These are phyloP conservation scores for Paralagenidium karlingii DNA, from an alignment of 352 stramenopile species.

Conservation along the genomic window DNA sequence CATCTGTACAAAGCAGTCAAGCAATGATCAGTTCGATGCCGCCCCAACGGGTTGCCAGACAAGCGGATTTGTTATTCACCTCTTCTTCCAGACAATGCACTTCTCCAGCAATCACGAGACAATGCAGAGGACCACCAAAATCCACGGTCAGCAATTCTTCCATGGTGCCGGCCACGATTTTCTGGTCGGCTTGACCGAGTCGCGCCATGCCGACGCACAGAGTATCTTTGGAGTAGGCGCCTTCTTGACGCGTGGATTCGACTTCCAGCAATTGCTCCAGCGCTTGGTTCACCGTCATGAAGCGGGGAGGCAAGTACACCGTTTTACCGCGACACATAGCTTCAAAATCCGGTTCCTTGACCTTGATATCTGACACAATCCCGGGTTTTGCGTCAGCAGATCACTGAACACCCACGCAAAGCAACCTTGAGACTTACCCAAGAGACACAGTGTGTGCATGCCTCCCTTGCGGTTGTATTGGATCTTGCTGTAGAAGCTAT, in stretches of 20 bases:
- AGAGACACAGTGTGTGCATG: constrained; percentile 97
- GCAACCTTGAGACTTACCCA: too few relatives aligned
- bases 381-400: neutral
- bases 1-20: too few relatives aligned
- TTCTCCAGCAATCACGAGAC: constrained; percentile 92
- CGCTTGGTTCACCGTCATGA: constrained; percentile 95
- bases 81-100: constrained; percentile 95
- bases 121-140: constrained; percentile 95
- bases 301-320: constrained; percentile 92
- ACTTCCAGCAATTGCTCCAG: constrained; percentile 94
- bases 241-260: constrained; percentile 77
- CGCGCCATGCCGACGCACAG: constrained; percentile 90
- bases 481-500: constrained; percentile 98
- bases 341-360: constrained; percentile 98
- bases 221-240: constrained; percentile 73
- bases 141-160: constrained; percentile 88
- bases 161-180: constrained; percentile 94
- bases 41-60: too few relatives aligned
- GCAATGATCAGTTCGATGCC: too few relatives aligned
- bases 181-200: constrained; percentile 86
- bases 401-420: too few relatives aligned
- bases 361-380: constrained; percentile 89
- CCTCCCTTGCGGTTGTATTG: constrained; percentile 90
- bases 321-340: constrained; percentile 89
- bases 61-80: too few relatives aligned